Percentiles rank a stretch among this genome's conserved stretches.
These are phyloP conservation scores for Candida succiphila DNA, from an alignment of 805 yeast species.

Conservation along the genomic window DNA sequence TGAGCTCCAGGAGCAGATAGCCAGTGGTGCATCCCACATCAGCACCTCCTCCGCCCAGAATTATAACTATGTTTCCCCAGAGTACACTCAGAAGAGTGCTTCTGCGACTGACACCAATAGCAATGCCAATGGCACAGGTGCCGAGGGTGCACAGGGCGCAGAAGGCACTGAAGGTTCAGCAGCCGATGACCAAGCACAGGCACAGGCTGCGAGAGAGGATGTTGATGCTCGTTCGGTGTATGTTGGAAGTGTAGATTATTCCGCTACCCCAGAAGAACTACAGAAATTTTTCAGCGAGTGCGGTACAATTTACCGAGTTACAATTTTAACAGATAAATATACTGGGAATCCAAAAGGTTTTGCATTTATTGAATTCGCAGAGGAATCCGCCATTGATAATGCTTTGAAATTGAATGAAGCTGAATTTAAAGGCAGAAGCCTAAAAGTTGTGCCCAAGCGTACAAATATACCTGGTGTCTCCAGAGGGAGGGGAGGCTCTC, in stretches of 20 bases:
- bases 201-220: conserved; percentile 36
- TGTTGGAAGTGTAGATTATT: conserved; percentile 81
- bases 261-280: conserved; percentile 67
- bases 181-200: conserved; percentile 6
- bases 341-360: conserved; percentile 83
- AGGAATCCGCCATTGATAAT: conserved; percentile 47
- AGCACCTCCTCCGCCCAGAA: conserved; percentile 3
- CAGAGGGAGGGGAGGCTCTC: conserved; percentile 38
- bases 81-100: too few relatives aligned
- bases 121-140: conserved; percentile 10
- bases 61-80: neutral
- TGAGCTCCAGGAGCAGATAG: conserved; percentile 39
- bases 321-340: conserved; percentile 60
- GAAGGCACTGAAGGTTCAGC: conserved; percentile 3
- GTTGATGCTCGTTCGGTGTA: conserved; percentile 71
- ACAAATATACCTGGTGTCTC: conserved; percentile 73
- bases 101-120: conserved; percentile 1
- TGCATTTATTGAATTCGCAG: conserved; percentile 81
- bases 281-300: conserved; percentile 61
- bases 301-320: conserved; percentile 72
- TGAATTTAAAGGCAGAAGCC: conserved; percentile 54
- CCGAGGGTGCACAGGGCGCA: too few relatives aligned
- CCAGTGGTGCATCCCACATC: too few relatives aligned
- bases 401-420: conserved; percentile 63
- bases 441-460: conserved; percentile 70